These are phyloP conservation scores for Violaceomyces palustris DNA, from an alignment of 1,284 basidiomycete genomes.

Conservation along the genomic window DNA sequence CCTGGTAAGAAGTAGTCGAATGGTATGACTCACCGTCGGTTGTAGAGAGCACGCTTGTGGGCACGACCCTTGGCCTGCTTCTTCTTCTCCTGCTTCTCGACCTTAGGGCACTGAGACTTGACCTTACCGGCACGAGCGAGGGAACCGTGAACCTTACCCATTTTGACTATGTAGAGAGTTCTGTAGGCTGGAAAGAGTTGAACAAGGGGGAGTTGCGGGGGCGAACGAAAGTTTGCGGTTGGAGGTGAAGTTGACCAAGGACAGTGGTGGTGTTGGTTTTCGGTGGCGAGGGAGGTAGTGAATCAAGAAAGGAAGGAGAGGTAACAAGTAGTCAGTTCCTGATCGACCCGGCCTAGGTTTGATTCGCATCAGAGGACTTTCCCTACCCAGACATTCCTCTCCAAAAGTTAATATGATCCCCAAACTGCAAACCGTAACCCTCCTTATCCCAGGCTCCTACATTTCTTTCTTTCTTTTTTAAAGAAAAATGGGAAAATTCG, in stretches of 20 bases:
- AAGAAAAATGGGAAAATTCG: too few species aligned
- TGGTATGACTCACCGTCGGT: conserved; percentile 81
- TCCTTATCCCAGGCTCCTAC: too few species aligned
- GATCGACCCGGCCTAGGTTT: too few species aligned
- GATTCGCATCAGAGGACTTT: too few species aligned
- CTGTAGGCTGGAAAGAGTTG: conserved; percentile 1
- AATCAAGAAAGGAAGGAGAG: neutral
- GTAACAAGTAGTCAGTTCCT: too few species aligned
- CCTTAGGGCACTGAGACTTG: conserved; percentile 85
- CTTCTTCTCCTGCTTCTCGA: conserved; percentile 97
- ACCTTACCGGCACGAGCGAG: conserved; percentile 99
- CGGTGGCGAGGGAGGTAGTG: neutral
- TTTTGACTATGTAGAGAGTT: conserved; percentile 45
- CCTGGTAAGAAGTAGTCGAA: too few species aligned
- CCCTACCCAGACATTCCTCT: too few species aligned
- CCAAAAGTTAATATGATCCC: too few species aligned
- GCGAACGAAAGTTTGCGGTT: neutral
- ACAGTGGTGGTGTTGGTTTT: neutral
- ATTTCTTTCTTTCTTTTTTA: too few species aligned
- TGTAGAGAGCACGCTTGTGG: conserved; percentile 91
- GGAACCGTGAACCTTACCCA: conserved; percentile 88
- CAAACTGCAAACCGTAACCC: too few species aligned
- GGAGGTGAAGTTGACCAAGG: neutral
- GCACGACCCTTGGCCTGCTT: conserved; percentile 91
- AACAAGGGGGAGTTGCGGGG: neutral